Evolutionary conservation across 2,329 filamentous ascomycete genomes (phyloP).

Genomic region (Bipolaris sorokiniana): DNA sequence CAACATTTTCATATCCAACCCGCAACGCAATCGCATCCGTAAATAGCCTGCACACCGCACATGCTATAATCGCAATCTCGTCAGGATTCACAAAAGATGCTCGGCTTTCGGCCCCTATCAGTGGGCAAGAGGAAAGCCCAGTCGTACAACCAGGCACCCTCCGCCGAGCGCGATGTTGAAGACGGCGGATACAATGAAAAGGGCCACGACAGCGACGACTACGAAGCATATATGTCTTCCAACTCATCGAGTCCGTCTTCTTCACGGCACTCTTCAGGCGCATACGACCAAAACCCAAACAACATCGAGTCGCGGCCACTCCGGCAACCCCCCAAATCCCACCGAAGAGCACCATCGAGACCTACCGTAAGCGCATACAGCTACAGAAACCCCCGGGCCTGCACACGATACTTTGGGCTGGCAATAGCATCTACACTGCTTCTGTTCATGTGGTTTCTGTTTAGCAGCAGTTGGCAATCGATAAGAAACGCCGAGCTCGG

Average conservation of each 20-base stretch:
- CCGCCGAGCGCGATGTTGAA: constrained; percentile 41
- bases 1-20: neutral
- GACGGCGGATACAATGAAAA: constrained; percentile 50
- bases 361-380: constrained; percentile 48
- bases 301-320: constrained; percentile 33
- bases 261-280: constrained; percentile 58
- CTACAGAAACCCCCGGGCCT: constrained; percentile 72
- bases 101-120: constrained; percentile 46
- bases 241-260: constrained; percentile 55
- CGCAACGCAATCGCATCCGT: neutral
- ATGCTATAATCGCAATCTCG: constrained; percentile 10
- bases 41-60: constrained; percentile 4
- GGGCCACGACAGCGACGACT: constrained; percentile 44
- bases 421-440: constrained; percentile 71
- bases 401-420: constrained; percentile 79
- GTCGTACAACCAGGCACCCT: constrained; percentile 38
- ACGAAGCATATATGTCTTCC: constrained; percentile 44
- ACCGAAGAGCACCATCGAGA: constrained; percentile 30
- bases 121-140: constrained; percentile 48
- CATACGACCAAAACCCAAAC: constrained; percentile 40
- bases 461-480: constrained; percentile 74
- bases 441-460: constrained; percentile 76
- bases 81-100: constrained; percentile 26
- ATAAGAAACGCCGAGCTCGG: constrained; percentile 66
- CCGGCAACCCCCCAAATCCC: constrained; percentile 18